Evolutionary conservation across 225 moss, liverwort and hornwort species (phyloP).

Genomic region (Neckera pumila): DNA sequence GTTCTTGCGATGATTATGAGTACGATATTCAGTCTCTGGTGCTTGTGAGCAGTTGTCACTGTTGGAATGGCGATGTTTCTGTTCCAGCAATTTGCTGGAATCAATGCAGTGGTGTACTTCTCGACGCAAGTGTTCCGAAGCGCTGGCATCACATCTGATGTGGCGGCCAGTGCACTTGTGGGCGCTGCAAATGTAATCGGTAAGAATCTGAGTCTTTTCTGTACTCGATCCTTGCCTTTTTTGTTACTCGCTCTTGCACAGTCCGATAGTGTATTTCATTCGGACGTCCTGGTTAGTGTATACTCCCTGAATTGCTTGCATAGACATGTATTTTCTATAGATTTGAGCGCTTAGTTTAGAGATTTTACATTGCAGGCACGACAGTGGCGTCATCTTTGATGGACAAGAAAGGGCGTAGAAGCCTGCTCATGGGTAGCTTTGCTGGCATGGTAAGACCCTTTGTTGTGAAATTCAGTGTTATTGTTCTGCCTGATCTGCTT

Average conservation of each 20-base stretch:
- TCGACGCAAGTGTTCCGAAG: slow-evolving; percentile 81
- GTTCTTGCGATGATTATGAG: not conserved
- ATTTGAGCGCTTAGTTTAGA: not conserved
- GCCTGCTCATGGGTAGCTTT: slow-evolving; percentile 66
- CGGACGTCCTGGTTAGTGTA: not conserved
- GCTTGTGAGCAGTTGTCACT: slow-evolving; percentile 51
- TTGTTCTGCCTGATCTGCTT: not conserved
- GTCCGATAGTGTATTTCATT: not conserved
- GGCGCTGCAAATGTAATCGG: slow-evolving; percentile 90
- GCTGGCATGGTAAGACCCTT: slow-evolving; percentile 61
- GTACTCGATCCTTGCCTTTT: not conserved
- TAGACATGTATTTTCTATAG: not conserved
- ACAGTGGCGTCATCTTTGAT: slow-evolving; percentile 81
- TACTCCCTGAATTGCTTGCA: not conserved
- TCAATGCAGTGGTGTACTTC: slow-evolving; percentile 97
- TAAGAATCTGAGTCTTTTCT: slow-evolving; percentile 15
- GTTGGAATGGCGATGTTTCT: slow-evolving; percentile 82
- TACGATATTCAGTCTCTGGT: not conserved
- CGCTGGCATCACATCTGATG: slow-evolving; percentile 92
- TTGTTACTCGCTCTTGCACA: not conserved
- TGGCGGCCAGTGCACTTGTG: slow-evolving; percentile 95
- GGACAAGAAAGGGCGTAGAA: slow-evolving; percentile 92
- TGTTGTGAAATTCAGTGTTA: not conserved
- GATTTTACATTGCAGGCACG: slow-evolving; percentile 36
- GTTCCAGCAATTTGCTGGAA: slow-evolving; percentile 94